phyloP scores from a whole-genome alignment of 495 filamentous ascomycete species.

The Talaromyces thailandensis region DNA sequence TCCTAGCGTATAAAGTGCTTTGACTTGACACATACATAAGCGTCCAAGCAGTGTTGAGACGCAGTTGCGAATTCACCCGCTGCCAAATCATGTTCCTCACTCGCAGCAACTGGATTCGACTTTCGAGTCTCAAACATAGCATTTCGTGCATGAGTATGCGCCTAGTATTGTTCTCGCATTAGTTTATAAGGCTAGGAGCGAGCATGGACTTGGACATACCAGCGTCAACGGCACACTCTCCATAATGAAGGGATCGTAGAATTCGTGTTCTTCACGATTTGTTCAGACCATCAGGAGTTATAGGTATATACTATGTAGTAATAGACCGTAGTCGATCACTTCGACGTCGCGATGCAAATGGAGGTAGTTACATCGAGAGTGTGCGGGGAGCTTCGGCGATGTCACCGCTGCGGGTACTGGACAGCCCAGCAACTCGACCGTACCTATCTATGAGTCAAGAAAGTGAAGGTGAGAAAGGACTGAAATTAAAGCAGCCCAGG shows the following conservation, averaged over 20 bases:
- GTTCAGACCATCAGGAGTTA: not conserved
- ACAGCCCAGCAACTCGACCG: not conserved
- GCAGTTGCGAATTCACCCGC: constrained; percentile 85
- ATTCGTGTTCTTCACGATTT: not conserved
- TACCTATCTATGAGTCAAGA: not conserved
- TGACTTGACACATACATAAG: constrained; percentile 43
- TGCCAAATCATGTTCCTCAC: constrained; percentile 80
- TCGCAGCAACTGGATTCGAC: constrained; percentile 67
- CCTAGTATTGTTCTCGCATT: constrained; percentile 39
- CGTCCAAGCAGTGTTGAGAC: constrained; percentile 61
- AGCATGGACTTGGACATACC: constrained; percentile 24
- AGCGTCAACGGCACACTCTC: constrained; percentile 52
- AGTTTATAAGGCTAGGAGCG: constrained; percentile 4
- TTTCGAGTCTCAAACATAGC: constrained; percentile 71
- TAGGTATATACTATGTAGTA: not conserved
- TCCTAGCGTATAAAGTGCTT: not conserved
- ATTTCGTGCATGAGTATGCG: constrained; percentile 77
- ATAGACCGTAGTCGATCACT: not conserved
- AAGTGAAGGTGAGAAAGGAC: not conserved
- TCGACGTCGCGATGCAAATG: not conserved
- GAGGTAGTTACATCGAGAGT: not conserved
- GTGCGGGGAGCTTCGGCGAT: not conserved
- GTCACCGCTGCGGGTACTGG: not conserved
- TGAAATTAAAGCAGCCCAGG: not conserved
- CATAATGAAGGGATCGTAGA: constrained; percentile 28